Conservation (phyloP, 2,329 filamentous ascomycete species). For the Penicillium sp. region DNA sequence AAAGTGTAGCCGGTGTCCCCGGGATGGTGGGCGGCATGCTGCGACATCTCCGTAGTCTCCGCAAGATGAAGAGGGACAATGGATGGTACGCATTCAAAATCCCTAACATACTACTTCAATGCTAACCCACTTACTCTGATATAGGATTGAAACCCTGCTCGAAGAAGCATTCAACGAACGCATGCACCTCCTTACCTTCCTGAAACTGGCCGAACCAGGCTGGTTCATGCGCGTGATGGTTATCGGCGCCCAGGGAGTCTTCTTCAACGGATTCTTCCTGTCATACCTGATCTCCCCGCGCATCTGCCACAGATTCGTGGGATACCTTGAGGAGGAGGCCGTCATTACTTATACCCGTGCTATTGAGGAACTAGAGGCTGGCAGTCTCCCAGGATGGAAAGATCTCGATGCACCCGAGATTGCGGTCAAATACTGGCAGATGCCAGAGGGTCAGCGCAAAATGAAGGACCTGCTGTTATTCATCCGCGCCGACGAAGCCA, state of each 20-base stretch:
- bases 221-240: constrained; percentile 92
- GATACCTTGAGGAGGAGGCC: constrained; percentile 95
- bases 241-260: constrained; percentile 87
- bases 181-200: constrained; percentile 89
- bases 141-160: constrained; percentile 82
- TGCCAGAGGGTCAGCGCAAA: constrained; percentile 76
- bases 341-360: constrained; percentile 92
- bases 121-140: not conserved
- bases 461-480: constrained; percentile 89
- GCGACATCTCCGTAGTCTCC: constrained; percentile 77
- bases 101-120: not conserved
- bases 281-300: constrained; percentile 82
- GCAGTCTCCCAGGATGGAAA: constrained; percentile 79
- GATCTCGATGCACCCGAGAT: constrained; percentile 80
- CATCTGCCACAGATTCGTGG: constrained; percentile 91
- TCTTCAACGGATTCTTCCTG: constrained; percentile 92
- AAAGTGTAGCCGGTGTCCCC: constrained; percentile 90
- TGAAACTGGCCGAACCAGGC: constrained; percentile 83
- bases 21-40: constrained; percentile 98
- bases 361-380: constrained; percentile 79
- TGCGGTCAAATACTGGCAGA: constrained; percentile 87
- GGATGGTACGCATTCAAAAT: constrained; percentile 59
- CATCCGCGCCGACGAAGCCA: constrained; percentile 83
- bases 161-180: constrained; percentile 91
- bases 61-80: constrained; percentile 86